Base-by-base conservation (phyloP, 164 flowering plant species). In the Dillenia suffruticosa region DNA sequence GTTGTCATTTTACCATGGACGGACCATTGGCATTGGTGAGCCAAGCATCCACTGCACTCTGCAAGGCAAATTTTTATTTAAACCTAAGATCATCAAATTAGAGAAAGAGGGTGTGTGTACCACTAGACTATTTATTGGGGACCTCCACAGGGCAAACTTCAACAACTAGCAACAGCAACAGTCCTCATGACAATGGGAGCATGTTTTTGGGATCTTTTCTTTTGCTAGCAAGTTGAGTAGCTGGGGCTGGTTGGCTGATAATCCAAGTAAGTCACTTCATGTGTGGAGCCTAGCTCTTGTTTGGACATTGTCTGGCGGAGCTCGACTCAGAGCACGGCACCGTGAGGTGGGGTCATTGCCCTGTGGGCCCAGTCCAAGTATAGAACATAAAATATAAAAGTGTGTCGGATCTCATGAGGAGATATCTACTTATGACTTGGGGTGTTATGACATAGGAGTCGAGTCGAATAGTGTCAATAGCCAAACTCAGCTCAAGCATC, bases 1-100 rank as follows among this genome's bases (percentile, higher is more conserved):
- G 12, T 65, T 91, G 74, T 85, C 97, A 43, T 86, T 94, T 59
- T 94, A 87, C 84, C 83, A 85, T 55, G 96, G 99, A 11, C 57
- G 58, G 7, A 47, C 19, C 1, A 64, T 94, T 11, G 56, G 58
- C 49, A 77, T 89, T 8, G 80, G 78, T 10, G 62, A 75, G 53
- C 83, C 97, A 2, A 63, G 65, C 14, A 72, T 94, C 14, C 88
- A 88, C 48, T 89, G 97, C 68, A 69, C 8, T 81, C 79, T 62
- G 81, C 82, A 15, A 77, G 79, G 16, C 6, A 32, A 32, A 32
- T 7, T 32, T 32, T n/a, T n/a, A n/a, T n/a, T n/a, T n/a, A n/a
- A n/a, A n/a, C n/a, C n/a, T n/a, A n/a, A n/a, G n/a, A n/a, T n/a
- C n/a, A n/a, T n/a, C n/a, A n/a, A n/a, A n/a, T n/a, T n/a, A n/a